A percentile compares a stretch with the other conserved stretches of the same genome.
Evolutionary conservation across 306 rosid species (phyloP).

Genomic region (apple (Malus domestica)): ASM211411v1 NC_041805.1:5582501-5583000

Average conservation of each 20-base stretch:
- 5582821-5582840: background rate
- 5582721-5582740: background rate
- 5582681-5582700: background rate
- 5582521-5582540: background rate
- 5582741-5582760: background rate
- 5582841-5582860: background rate
- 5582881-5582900: background rate
- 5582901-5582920: background rate
- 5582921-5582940: background rate
- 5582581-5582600: background rate
- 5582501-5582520: background rate
- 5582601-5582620: background rate
- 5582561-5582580: background rate
- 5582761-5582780: background rate
- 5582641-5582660: background rate
- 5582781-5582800: background rate
- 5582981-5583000: conserved; percentile 99
- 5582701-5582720: background rate
- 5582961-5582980: conserved; percentile 17
- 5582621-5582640: background rate
- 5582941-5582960: background rate
- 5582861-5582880: background rate
- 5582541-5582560: background rate
- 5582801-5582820: background rate
- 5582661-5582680: background rate